Conservation (phyloP, 2,329 filamentous ascomycete species). For the Trichoderma gracile region DNA sequence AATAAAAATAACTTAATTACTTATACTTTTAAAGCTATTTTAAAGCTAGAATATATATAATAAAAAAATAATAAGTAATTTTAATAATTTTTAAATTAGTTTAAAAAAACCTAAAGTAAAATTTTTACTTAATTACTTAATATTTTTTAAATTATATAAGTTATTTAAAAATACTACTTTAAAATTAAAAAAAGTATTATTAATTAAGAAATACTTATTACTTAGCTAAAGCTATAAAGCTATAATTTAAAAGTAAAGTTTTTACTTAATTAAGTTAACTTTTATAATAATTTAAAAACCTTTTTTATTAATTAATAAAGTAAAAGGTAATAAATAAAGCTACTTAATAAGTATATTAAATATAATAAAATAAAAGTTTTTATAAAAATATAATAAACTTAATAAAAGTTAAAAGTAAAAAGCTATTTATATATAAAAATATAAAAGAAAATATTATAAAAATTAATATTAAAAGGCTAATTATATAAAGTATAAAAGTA, state of each 20-base stretch:
- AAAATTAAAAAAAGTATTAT: not conserved
- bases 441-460: too few relatives aligned
- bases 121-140: not conserved
- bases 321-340: constrained; percentile 4
- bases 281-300: not conserved
- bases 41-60: constrained; percentile 15
- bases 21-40: not conserved
- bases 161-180: not conserved
- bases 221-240: not conserved
- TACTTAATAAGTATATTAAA: too few relatives aligned
- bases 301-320: not conserved
- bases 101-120: not conserved
- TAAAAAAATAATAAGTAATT: constrained; percentile 21
- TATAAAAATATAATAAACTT: too few relatives aligned
- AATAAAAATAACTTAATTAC: not conserved
- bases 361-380: too few relatives aligned
- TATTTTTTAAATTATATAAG: too few relatives aligned
- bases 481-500: too few relatives aligned
- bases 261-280: not conserved
- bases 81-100: constrained; percentile 10
- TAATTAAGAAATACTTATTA: not conserved
- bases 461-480: too few relatives aligned
- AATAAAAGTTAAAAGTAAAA: too few relatives aligned
- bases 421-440: too few relatives aligned
- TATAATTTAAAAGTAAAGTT: not conserved